Evolutionary conservation across 306 rosid species (phyloP).

Genomic region (Ormosia emarginata): DNA sequence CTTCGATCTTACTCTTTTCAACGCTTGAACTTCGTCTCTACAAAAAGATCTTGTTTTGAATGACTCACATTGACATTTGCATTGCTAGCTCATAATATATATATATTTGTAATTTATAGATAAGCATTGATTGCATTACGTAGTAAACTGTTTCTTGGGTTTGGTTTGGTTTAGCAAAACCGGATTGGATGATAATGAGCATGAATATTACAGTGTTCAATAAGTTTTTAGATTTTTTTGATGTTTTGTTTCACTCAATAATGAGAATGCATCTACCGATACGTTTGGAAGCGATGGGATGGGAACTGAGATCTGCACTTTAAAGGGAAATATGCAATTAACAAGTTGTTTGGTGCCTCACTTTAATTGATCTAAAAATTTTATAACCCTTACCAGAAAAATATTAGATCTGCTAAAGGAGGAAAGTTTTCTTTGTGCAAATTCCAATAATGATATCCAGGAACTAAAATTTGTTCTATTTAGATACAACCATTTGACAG

Average conservation of each 20-base stretch:
- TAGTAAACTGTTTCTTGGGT: no score
- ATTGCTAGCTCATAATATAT: neutral
- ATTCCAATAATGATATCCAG: neutral
- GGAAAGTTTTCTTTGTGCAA: neutral
- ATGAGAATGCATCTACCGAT: no score
- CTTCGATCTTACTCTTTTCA: slow-evolving; percentile 23
- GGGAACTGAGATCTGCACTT: neutral
- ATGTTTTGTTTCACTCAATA: no score
- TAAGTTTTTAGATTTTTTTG: neutral
- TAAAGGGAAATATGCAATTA: neutral
- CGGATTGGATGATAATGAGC: neutral
- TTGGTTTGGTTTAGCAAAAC: neutral
- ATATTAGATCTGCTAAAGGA: neutral
- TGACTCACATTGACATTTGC: neutral
- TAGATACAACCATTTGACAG: neutral
- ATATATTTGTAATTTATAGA: neutral
- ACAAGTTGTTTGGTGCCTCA: neutral
- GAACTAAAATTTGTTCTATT: neutral
- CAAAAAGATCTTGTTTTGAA: neutral
- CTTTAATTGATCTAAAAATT: neutral
- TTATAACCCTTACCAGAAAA: neutral
- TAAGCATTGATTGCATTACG: no score
- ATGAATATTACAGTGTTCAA: neutral
- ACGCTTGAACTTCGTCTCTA: slow-evolving; percentile 28
- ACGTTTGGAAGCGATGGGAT: neutral